phyloP scores from a whole-genome alignment of 1,139 yeast genomes.

The Wickerhamomyces sp. region DNA sequence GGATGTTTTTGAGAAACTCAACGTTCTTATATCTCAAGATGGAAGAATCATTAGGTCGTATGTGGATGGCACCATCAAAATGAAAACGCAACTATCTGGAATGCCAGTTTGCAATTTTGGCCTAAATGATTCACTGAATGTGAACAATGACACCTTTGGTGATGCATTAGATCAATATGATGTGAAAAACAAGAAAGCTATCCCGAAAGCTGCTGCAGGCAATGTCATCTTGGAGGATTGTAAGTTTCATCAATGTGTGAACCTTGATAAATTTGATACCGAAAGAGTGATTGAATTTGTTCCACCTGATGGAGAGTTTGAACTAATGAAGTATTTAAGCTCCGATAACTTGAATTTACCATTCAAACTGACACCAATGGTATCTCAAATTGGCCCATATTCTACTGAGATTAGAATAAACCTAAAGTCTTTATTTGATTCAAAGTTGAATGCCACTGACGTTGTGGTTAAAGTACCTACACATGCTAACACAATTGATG shows the following conservation, averaged over 20 bases:
- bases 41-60: conserved; percentile 64
- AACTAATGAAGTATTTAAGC: conserved; percentile 73
- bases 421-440: conserved; percentile 58
- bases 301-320: conserved; percentile 93
- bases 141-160: conserved; percentile 17
- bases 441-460: conserved; percentile 60
- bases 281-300: conserved; percentile 67
- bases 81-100: conserved; percentile 75
- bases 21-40: conserved; percentile 57
- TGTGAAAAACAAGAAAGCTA: conserved; percentile 28
- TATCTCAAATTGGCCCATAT: conserved; percentile 47
- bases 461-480: conserved; percentile 66
- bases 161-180: conserved; percentile 22
- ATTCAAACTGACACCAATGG: conserved; percentile 60
- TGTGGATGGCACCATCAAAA: conserved; percentile 71
- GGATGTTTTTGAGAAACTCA: conserved; percentile 72
- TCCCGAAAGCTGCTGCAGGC: conserved; percentile 41
- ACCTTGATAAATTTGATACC: conserved; percentile 61
- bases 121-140: conserved; percentile 39
- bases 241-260: conserved; percentile 86
- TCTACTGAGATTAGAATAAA: conserved; percentile 54
- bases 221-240: conserved; percentile 67
- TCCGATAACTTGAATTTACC: conserved; percentile 64
- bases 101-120: conserved; percentile 68
- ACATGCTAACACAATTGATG: conserved; percentile 57